A percentile compares a stretch with the other conserved stretches of the same genome.
These are phyloP conservation scores for Spirogloea muscicola DNA, from an alignment of 139 green algal genomes.

Conservation along the genomic window DNA sequence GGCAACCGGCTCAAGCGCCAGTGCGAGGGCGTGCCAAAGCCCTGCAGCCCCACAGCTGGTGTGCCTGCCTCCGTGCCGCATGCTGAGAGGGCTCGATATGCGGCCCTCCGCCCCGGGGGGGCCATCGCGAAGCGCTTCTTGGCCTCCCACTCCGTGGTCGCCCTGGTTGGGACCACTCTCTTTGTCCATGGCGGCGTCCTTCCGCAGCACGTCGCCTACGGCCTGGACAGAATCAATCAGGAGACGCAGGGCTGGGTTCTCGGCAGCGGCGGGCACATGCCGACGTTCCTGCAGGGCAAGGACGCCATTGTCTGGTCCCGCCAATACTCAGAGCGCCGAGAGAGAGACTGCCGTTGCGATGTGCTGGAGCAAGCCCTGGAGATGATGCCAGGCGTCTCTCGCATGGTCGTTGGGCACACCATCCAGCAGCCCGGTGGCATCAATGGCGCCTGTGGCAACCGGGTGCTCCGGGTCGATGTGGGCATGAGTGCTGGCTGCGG, in stretches of 20 bases:
- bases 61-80: slow-evolving; percentile 6
- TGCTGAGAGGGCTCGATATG: slow-evolving; percentile 46
- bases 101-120: slow-evolving; percentile 66
- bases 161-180: slow-evolving; percentile 78
- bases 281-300: slow-evolving; percentile 63
- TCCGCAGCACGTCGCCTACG: slow-evolving; percentile 82
- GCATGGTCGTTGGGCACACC: slow-evolving; percentile 93
- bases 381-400: slow-evolving; percentile 66
- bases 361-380: slow-evolving; percentile 67
- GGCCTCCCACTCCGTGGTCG: slow-evolving; percentile 63
- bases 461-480: slow-evolving; percentile 89
- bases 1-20: background rate
- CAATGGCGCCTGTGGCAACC: slow-evolving; percentile 76
- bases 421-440: slow-evolving; percentile 83
- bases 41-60: background rate
- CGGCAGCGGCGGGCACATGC: slow-evolving; percentile 2
- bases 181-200: slow-evolving; percentile 96
- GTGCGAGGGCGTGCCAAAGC: background rate
- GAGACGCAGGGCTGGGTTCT: slow-evolving; percentile 63
- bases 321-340: slow-evolving; percentile 72
- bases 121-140: slow-evolving; percentile 78
- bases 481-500: slow-evolving; percentile 87
- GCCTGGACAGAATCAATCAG: slow-evolving; percentile 71
- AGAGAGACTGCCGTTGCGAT: slow-evolving; percentile 74
- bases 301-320: slow-evolving; percentile 88